Percentiles rank a stretch among this genome's conserved stretches.
phyloP scores from a whole-genome alignment of 202 grass and related monocot genomes.

The Musa balbisiana region DNA sequence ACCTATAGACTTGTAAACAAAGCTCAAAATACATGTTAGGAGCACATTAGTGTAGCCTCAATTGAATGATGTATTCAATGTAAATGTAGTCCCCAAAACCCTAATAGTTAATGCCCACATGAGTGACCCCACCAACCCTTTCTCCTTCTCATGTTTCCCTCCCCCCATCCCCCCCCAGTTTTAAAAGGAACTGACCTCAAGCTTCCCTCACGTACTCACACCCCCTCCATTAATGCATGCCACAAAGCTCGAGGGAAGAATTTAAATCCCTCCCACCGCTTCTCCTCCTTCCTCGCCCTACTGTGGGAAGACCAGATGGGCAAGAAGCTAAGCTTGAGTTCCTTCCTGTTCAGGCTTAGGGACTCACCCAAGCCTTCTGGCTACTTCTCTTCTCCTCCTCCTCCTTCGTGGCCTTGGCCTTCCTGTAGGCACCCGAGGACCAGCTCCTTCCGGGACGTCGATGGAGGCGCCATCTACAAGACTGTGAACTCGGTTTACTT shows the following conservation, averaged over 20 bases:
- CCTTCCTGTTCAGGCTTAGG: conserved; percentile 48
- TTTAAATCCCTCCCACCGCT: conserved; percentile 6
- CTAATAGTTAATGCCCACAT: background rate
- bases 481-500: conserved; percentile 63
- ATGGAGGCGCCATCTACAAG: conserved; percentile 40
- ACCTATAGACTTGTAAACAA: too few species aligned
- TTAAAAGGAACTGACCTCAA: background rate
- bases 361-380: background rate
- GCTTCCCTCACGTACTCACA: background rate
- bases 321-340: conserved; percentile 32
- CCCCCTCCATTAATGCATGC: background rate
- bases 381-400: conserved; percentile 2
- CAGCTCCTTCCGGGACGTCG: conserved; percentile 53
- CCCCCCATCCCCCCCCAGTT: background rate
- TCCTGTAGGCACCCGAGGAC: conserved; percentile 82
- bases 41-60: background rate
- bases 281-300: background rate
- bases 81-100: background rate
- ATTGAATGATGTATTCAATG: background rate
- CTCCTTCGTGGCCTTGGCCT: conserved; percentile 71
- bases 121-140: background rate
- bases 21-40: background rate
- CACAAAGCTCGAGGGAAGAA: background rate
- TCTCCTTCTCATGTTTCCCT: background rate
- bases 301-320: conserved; percentile 27